Percentiles rank a stretch among this genome's conserved stretches.
Evolutionary conservation across 148 eudicot genomes (phyloP).

Genomic region (Rhododendron mucronatum): DNA sequence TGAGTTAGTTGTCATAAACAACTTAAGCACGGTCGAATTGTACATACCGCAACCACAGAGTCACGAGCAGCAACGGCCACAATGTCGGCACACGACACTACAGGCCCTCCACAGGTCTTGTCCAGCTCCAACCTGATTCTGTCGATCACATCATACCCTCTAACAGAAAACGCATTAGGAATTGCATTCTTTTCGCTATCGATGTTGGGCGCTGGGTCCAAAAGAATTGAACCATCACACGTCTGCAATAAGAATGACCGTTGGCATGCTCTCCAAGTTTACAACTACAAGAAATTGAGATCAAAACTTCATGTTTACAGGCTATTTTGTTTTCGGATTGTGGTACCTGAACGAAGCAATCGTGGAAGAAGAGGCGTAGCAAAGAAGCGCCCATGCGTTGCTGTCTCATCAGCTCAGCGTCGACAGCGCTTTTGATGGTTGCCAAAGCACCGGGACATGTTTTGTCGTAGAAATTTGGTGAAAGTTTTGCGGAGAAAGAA

Average conservation of each 20-base stretch:
- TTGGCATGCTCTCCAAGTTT: no score
- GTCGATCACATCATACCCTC: constrained; percentile 33
- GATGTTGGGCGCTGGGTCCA: constrained; percentile 22
- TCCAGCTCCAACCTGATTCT: constrained; percentile 22
- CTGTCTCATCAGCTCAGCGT: constrained; percentile 20
- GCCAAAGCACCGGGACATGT: constrained; percentile 27
- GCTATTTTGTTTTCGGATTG: neutral
- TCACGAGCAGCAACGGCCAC: constrained; percentile 39
- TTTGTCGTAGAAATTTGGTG: constrained; percentile 23
- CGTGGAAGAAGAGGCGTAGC: constrained; percentile 31
- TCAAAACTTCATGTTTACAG: neutral
- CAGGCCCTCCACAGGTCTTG: constrained; percentile 11
- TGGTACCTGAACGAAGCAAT: constrained; percentile 31
- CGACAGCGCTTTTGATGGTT: constrained; percentile 21
- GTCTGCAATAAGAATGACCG: constrained; percentile 15
- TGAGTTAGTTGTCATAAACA: no score
- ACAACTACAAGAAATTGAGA: neutral
- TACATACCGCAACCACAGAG: constrained; percentile 24
- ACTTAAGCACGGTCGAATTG: neutral
- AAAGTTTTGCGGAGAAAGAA: neutral
- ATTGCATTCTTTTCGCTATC: constrained; percentile 23
- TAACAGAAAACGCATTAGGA: constrained; percentile 16
- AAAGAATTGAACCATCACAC: constrained; percentile 32
- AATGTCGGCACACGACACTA: constrained; percentile 39
- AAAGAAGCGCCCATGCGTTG: constrained; percentile 34